phyloP scores from a whole-genome alignment of 805 yeast species.

The Nakazawaea wyomingensis region DNA sequence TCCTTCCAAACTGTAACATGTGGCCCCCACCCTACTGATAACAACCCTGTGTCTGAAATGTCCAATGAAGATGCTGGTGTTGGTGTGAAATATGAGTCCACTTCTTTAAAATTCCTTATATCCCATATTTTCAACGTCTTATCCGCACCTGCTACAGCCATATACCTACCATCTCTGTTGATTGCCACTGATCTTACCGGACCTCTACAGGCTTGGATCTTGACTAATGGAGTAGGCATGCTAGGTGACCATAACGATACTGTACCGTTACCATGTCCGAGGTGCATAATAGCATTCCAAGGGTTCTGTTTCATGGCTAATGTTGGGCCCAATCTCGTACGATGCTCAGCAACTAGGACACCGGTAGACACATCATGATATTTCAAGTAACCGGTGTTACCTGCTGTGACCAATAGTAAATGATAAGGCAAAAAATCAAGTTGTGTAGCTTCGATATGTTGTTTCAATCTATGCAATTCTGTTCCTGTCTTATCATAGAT shows the following conservation, averaged over 20 bases:
- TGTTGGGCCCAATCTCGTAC: slow-evolving; percentile 89
- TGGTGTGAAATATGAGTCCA: slow-evolving; percentile 68
- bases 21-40: slow-evolving; percentile 94
- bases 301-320: slow-evolving; percentile 86
- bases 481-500: slow-evolving; percentile 88
- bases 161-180: slow-evolving; percentile 87
- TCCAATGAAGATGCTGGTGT: slow-evolving; percentile 79
- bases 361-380: slow-evolving; percentile 97
- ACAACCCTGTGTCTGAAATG: slow-evolving; percentile 81
- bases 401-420: slow-evolving; percentile 80
- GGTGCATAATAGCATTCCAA: slow-evolving; percentile 91
- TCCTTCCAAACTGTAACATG: slow-evolving; percentile 95
- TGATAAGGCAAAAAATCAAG: slow-evolving; percentile 92
- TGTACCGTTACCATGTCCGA: slow-evolving; percentile 91
- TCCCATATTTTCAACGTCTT: slow-evolving; percentile 89
- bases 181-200: slow-evolving; percentile 82
- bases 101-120: slow-evolving; percentile 71
- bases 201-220: slow-evolving; percentile 76
- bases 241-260: slow-evolving; percentile 93
- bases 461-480: slow-evolving; percentile 87
- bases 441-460: slow-evolving; percentile 79
- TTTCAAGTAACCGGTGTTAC: slow-evolving; percentile 81
- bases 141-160: slow-evolving; percentile 92
- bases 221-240: slow-evolving; percentile 79
- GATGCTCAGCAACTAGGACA: slow-evolving; percentile 69